Base-by-base conservation (phyloP, 1,284 basidiomycete species). In the Rhodofomes roseus region DNA sequence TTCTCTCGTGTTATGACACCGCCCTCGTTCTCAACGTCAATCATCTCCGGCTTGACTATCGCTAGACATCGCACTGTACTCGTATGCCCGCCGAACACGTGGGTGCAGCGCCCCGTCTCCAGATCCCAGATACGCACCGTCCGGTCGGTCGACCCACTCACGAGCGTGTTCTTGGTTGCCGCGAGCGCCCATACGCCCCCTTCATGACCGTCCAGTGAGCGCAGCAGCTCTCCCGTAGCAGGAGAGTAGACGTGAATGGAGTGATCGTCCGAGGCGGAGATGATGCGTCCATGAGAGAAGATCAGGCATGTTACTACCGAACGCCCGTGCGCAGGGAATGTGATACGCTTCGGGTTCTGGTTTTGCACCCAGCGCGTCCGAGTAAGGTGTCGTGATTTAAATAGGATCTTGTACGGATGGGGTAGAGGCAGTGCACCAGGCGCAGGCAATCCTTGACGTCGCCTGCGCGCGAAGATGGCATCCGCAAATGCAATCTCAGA, bases 171-270 rank as follows among this genome's bases (percentile, higher is more conserved):
- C 70, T 91, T 87, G 60, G 82, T 88, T 1, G 89, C 87, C 1
- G 90, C 90, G 22, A 98, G 79, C 8, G 96, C 95, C 95, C 95
- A 98, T 2, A 98, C 94, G 36, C 96, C 95, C 44, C 95, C 95
- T 69, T 95, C 92, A 70, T 98, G 96, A 2, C 95, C 95, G 59
- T 90, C 83, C 22, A 98, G 80, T 0, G 87, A 84, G 56, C 83
- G 86, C 5, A 89, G 74, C 25, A 93, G 81, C 52, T 85, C 81
- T 6, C 95, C 95, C 0, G 89, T 93, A 25, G 81, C 73, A 18
- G 93, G 93, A 27, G 88, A 89, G 73, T 96, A 96, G 51, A 97
- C 86, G 71, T 95, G 92, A 68, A 98, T 96, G 4, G 92, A 92
- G 69, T 96, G 92, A 73, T 94, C 93, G 71, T 95, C 93, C 1